Conservation (phyloP, 495 filamentous ascomycete genomes). For the Cryomyces minteri region DNA sequence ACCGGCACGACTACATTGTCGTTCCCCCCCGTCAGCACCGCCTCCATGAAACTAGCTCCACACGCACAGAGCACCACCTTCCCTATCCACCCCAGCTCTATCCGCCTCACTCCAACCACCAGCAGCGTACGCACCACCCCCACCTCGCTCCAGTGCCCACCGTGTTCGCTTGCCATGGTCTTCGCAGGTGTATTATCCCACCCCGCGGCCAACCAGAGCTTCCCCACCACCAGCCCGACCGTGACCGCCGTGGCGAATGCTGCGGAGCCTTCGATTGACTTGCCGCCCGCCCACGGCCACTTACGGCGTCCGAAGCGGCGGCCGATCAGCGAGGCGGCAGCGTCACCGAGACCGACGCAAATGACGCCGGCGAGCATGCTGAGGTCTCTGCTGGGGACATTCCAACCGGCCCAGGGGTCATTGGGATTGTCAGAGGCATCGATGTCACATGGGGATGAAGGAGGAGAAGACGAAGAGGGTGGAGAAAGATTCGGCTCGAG, state of each 20-base stretch:
- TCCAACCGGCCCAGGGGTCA: slow-evolving; percentile 48
- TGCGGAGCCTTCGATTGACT: slow-evolving; percentile 77
- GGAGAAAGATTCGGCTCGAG: too few relatives aligned
- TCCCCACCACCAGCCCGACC: slow-evolving; percentile 49
- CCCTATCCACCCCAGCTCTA: slow-evolving; percentile 8
- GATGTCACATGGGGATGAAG: too few relatives aligned
- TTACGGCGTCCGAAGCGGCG: slow-evolving; percentile 71
- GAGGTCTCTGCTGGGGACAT: slow-evolving; percentile 47
- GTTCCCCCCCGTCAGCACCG: slow-evolving; percentile 90
- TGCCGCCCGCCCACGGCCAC: slow-evolving; percentile 95
- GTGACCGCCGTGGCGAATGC: slow-evolving; percentile 74
- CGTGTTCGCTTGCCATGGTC: slow-evolving; percentile 6
- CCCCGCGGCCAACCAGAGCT: slow-evolving; percentile 55
- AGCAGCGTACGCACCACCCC: slow-evolving; percentile 21
- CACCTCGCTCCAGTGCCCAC: slow-evolving; percentile 14
- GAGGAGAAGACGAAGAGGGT: too few relatives aligned
- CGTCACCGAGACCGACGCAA: slow-evolving; percentile 90
- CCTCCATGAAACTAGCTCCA: slow-evolving; percentile 81
- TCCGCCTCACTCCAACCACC: slow-evolving; percentile 4
- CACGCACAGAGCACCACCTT: slow-evolving; percentile 53
- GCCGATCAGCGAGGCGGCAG: slow-evolving; percentile 82
- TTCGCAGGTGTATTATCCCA: slow-evolving; percentile 27
- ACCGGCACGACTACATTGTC: slow-evolving; percentile 98
- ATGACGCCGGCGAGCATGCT: slow-evolving; percentile 81
- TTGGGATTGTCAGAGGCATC: slow-evolving; percentile 34